These are phyloP conservation scores for Penicillium maclennaniae DNA, from an alignment of 495 filamentous ascomycete species.

Conservation along the genomic window DNA sequence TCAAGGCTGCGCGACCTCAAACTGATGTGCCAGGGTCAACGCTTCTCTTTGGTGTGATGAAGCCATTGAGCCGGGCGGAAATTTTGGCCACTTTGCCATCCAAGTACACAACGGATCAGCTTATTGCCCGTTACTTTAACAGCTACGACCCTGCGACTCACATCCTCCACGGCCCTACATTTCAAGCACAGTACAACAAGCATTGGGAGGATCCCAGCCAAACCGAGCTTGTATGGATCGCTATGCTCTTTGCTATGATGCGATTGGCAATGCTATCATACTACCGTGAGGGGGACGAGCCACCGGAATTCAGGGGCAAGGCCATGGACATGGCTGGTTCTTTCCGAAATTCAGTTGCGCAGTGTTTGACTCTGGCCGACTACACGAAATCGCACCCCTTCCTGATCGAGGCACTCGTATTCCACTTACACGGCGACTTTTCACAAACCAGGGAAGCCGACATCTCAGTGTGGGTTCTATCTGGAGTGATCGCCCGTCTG, in stretches of 20 bases:
- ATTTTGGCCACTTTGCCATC: conserved; percentile 75
- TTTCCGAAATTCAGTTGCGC: conserved; percentile 77
- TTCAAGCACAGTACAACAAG: conserved; percentile 75
- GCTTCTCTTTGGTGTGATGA: conserved; percentile 68
- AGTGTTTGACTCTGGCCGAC: conserved; percentile 82
- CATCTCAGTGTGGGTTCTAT: conserved; percentile 74
- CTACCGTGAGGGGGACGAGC: conserved; percentile 83
- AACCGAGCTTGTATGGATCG: conserved; percentile 84
- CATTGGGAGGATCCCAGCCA: conserved; percentile 84
- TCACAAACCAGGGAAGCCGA: conserved; percentile 76
- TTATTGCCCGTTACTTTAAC: conserved; percentile 72
- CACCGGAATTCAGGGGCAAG: conserved; percentile 70
- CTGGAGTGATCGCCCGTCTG: conserved; percentile 74
- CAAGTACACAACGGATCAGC: conserved; percentile 73
- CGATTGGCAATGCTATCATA: conserved; percentile 90
- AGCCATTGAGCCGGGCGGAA: conserved; percentile 66
- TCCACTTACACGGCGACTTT: conserved; percentile 81
- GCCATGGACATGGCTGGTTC: conserved; percentile 72
- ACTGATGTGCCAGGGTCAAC: conserved; percentile 60
- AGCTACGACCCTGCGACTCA: conserved; percentile 71
- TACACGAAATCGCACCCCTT: conserved; percentile 82
- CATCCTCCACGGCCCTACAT: conserved; percentile 82
- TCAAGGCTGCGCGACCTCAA: conserved; percentile 58
- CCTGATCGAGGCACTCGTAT: conserved; percentile 83
- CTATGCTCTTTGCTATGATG: conserved; percentile 81